Conservation (phyloP, 1,284 basidiomycete genomes). For the Boletus hoseneyae region DNA sequence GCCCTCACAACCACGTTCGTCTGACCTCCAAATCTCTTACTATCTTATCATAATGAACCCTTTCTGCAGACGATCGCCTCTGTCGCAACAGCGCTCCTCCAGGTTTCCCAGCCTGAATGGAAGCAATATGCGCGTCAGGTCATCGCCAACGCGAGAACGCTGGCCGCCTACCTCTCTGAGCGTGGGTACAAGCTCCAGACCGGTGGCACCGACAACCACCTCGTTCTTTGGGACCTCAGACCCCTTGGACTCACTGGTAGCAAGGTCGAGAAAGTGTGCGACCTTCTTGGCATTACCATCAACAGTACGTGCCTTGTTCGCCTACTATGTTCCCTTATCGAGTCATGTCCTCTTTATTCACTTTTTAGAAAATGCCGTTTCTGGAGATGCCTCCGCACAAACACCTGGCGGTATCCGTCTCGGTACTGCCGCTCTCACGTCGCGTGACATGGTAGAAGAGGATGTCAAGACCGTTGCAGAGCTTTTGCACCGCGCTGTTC, state of each 20-base stretch:
- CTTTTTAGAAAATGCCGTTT: slow-evolving; percentile 88
- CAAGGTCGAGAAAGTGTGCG: slow-evolving; percentile 99
- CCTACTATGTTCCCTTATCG: background rate
- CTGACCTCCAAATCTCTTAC: background rate
- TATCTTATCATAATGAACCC: slow-evolving; percentile 1
- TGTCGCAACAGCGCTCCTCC: slow-evolving; percentile 93
- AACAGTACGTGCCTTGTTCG: slow-evolving; percentile 62
- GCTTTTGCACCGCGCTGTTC: slow-evolving; percentile 91
- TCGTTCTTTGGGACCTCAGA: slow-evolving; percentile 97
- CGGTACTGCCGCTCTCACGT: slow-evolving; percentile 92
- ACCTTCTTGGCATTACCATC: slow-evolving; percentile 93
- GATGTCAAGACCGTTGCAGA: slow-evolving; percentile 87
- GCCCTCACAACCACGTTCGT: slow-evolving; percentile 95
- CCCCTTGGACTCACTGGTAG: slow-evolving; percentile 94
- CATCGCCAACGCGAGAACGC: slow-evolving; percentile 80
- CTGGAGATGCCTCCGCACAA: slow-evolving; percentile 92
- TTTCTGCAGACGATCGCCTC: slow-evolving; percentile 82
- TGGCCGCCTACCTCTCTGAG: slow-evolving; percentile 68
- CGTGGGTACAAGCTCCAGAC: slow-evolving; percentile 97
- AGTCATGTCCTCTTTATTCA: background rate
- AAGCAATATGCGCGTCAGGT: slow-evolving; percentile 95
- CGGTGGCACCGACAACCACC: slow-evolving; percentile 95
- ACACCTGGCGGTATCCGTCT: slow-evolving; percentile 97
- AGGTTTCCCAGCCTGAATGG: slow-evolving; percentile 89
- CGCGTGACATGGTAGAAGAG: slow-evolving; percentile 87